Evolutionary conservation across 1,139 yeast genomes (phyloP), one percentile per base, ranked within the genome.

Genomic region (Magnusiomyces fungicola): DNA sequence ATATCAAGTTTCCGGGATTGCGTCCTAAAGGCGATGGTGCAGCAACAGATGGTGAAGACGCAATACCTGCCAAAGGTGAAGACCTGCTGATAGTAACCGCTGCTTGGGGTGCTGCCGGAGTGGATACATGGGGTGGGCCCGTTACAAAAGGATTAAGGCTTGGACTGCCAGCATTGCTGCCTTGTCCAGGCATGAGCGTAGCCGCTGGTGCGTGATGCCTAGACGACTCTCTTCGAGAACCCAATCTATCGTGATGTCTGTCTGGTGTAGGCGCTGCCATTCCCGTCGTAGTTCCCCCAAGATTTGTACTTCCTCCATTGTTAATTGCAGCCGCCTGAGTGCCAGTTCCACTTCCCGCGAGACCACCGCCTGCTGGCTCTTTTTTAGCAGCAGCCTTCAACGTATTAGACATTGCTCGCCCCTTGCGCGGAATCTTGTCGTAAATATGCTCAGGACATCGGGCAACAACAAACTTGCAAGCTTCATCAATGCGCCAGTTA

Each of bases 401-500:
- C 23, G 38, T 34, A 14, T 14, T 34, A 5, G 41, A 37, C 29
- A 37, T 4, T 10, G 29, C 29, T 4, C 43, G 5, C 3, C 24
- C 32, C n/a, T 40, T 40, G 7, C 24, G 10, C 21, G 43, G 33
- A 16, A 40, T 16, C 34, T 16, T 16, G 27, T 22, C 45, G 18
- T 36, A 40, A 18, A 34, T 39, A 41, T 56, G 60, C 29, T 37
- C 45, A 10, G 50, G 49, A 45, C 62, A 59, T 3, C 50, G 32
- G 21, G 50, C 42, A 1, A 81, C 77, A 55, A 76, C 72, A 30
- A 88, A 73, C 58, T 81, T 80, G 14, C 81, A 75, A 44, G 75
- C 75, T 64, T 92, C 98, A 61, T 90, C 96, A n/a, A 92, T 75
- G 58, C 89, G 75, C 97, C 98, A 92, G 51, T 75, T 75, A 47